Base-by-base conservation (phyloP, 2,329 filamentous ascomycete genomes). In the Aureobasidium sp. region DNA sequence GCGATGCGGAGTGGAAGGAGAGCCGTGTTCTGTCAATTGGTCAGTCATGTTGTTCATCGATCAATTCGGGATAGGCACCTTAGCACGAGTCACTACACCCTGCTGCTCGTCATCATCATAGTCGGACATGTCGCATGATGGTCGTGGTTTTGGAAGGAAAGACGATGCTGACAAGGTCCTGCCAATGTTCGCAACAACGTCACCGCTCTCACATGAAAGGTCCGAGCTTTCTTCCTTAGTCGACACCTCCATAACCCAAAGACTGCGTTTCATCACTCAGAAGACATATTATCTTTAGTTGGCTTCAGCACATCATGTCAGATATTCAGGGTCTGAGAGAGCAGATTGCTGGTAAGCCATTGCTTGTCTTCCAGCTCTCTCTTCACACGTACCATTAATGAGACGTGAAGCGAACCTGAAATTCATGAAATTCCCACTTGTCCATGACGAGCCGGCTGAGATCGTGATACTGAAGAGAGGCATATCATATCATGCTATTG, bases 1-100 rank as follows among this genome's bases (percentile, higher is more conserved):
- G 86, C 81, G 69, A 86, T 76, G 68, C 81, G 84, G 68, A 90
- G 71, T 23, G 88, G 88, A 33, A 80, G 75, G 65, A 88, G 79
- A 67, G 88, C 73, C 66, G 82, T 78, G 71, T 84, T 81, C 88
- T 91, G 69, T 10, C 11, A 4, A 3, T 15, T 31, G 13, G 48
- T 64, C 60, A 64, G 18, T 29, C 9, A n/a, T 1, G 45, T 23
- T 29, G 16, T 47, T 27, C 31, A 3, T 15, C 4, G 20, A 20
- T 7, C 13, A 13, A 13, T 18, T 16, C 1, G 15, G 13, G 2
- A 40, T 54, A 5, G 5, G 10, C 20, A 64, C 60, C 50, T 55
- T 64, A 9, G 25, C 60, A 45, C 50, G 38, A 6, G 42, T 38
- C 18, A 64, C 25, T 6, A 64, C 40, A 3, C 60, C 50, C n/a